Evolutionary conservation across 2,329 filamentous ascomycete species (phyloP), one percentile per base, ranked within the genome.

Genomic region (Diaporthe velutina): DNA sequence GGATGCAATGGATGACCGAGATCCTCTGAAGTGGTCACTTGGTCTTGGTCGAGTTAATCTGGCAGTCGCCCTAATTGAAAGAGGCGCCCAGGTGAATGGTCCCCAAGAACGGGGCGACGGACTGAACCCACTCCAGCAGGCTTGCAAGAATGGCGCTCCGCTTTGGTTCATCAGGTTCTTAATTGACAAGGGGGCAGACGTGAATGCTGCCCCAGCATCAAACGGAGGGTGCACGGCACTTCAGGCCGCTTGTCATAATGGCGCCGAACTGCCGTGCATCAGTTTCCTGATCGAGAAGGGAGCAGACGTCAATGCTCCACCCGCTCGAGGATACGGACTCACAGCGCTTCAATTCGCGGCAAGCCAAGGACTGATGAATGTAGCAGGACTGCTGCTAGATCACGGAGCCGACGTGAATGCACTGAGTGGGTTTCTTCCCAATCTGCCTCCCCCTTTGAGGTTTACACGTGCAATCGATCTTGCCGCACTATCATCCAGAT

Each of bases 241-340:
- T 64, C 58, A 64, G 30, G 25, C 25, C 10, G n/a, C 52, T 15
- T 54, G 52, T 30, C 6, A 5, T 28, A 2, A 13, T 28, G 9
- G 52, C 52, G 52, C 25, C 4, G 10, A 28, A 30, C 13, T 54
- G n/a, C 13, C n/a, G 13, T 17, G 3, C n/a, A 54, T 54, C 52
- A 54, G 25, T 15, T 54, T 30, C 7, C 25, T 64, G 4, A 2
- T 64, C 38, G 58, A 64, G 6, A 64, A 64, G 7, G 38, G 58
- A 45, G 58, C 58, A 64, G 58, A 64, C 38, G 25, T 64, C 10
- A 64, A 64, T 42, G 38, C 38, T 45, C 58, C 58, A 13, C n/a
- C 58, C 17, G n/a, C 5, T 60, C 6, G n/a, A 28, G 1, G 1
- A 2, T 2, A 10, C 8, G 58, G 58, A 61, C 4, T 17, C 3